A percentile compares a stretch with the other conserved stretches of the same genome.
These are phyloP conservation scores for Daldinia eschscholtzii DNA, from an alignment of 2,329 filamentous ascomycete species.

Conservation along the genomic window DNA sequence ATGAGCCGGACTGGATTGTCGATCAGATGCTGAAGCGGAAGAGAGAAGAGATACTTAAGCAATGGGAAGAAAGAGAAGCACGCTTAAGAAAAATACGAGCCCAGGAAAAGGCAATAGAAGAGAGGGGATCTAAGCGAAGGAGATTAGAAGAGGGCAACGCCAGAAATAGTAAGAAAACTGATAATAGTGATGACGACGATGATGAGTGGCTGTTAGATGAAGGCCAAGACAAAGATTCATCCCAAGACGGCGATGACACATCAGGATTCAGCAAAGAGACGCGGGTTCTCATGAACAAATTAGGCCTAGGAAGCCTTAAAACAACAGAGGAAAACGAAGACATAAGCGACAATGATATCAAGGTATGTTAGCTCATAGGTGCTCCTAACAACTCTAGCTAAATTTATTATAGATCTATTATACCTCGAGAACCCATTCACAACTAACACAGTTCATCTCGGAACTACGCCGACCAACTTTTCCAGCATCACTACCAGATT, in stretches of 20 bases:
- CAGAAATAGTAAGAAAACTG: slow-evolving; percentile 35
- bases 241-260: slow-evolving; percentile 56
- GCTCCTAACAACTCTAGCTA: neutral
- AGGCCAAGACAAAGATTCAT: slow-evolving; percentile 63
- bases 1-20: slow-evolving; percentile 87
- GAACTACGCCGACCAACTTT: slow-evolving; percentile 84
- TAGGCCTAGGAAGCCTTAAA: slow-evolving; percentile 61
- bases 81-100: slow-evolving; percentile 75
- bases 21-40: slow-evolving; percentile 80
- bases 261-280: slow-evolving; percentile 80
- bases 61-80: slow-evolving; percentile 80
- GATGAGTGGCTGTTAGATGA: slow-evolving; percentile 82
- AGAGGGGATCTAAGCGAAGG: slow-evolving; percentile 61
- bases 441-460: slow-evolving; percentile 87
- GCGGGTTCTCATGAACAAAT: slow-evolving; percentile 76
- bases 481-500: slow-evolving; percentile 74
- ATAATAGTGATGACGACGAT: slow-evolving; percentile 59
- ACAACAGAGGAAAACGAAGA: slow-evolving; percentile 56
- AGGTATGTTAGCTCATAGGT: slow-evolving; percentile 59
- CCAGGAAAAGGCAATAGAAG: slow-evolving; percentile 70
- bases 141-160: slow-evolving; percentile 56
- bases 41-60: slow-evolving; percentile 72
- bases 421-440: slow-evolving; percentile 92
- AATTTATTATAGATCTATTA: slow-evolving; percentile 76
- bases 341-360: slow-evolving; percentile 74